Evolutionary conservation across 352 stramenopile genomes (phyloP), one percentile per base, ranked within the genome.

Genomic region (Phytopythium montanum): DNA sequence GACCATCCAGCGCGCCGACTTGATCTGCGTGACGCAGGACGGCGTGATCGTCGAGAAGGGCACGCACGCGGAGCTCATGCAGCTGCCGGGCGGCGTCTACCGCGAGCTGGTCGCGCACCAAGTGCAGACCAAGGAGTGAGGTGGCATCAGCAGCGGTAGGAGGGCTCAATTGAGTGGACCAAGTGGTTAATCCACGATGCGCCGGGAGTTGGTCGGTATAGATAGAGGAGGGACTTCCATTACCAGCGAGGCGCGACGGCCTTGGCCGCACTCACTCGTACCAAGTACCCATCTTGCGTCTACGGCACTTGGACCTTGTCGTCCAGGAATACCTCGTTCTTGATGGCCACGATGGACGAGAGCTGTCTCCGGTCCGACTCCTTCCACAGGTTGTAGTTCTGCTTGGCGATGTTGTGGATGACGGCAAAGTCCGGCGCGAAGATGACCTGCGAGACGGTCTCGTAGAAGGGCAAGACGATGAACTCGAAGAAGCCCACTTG

Each of bases 401-500:
- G 76, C 61, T 90, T 87, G 34, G 83, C 84, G 66, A 88, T 88
- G 68, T 76, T 83, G 61, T 88, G 76, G 64, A 94, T 94, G 19
- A 65, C 56, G 12, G 59, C 60, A 58, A 94, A 94, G 12, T 90
- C 81, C 42, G 77, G 76, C 38, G 79, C 69, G 48, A 93, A 93
- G 31, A 94, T 78, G 18, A 94, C 80, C 62, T 89, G 74, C 14
- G 81, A 75, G 5, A 92, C 79, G 23, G 79, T 88, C 54, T 94
- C 81, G 64, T 89, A 92, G 61, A 90, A 92, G 9, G 82, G 82
- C 36, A 92, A 64, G 38, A 92, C 80, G 58, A 92, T 92, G 61
- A 93, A 93, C 64, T 91, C 84, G 57, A 93, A 93, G 61, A 93
- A 91, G 34, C 84, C 84, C 49, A 93, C 78, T 87, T 91, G 84